Conservation (phyloP, 2,329 filamentous ascomycete genomes). For the Endothia cerciana region DNA sequence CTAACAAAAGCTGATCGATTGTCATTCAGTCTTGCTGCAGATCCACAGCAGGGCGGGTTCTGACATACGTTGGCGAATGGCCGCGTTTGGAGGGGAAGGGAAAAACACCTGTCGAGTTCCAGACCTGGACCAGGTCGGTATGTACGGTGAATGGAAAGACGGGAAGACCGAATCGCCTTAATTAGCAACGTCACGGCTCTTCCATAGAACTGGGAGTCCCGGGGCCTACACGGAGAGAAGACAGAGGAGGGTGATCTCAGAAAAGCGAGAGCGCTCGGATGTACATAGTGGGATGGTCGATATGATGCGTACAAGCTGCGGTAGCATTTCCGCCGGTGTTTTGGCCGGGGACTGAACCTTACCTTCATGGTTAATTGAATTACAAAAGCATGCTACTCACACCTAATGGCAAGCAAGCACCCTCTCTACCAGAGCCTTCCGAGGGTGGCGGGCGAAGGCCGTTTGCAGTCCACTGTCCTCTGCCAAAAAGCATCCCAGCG, state of each 20-base stretch:
- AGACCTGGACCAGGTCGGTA: neutral
- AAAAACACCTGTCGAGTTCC: neutral
- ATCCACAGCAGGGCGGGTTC: neutral
- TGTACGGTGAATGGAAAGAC: neutral
- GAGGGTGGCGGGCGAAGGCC: neutral
- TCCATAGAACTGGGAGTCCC: neutral
- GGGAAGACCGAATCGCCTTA: neutral
- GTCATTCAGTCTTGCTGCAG: neutral
- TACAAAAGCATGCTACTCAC: neutral
- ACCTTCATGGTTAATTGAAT: neutral
- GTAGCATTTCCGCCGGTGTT: constrained; percentile 15
- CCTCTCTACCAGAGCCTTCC: neutral
- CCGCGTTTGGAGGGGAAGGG: constrained; percentile 5
- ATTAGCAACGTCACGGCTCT: neutral
- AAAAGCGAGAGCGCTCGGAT: neutral
- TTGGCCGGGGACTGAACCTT: neutral
- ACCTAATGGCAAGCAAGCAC: neutral
- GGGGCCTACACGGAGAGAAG: neutral
- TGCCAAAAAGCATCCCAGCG: neutral
- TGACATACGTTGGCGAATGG: neutral
- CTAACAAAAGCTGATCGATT: neutral
- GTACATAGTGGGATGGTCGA: neutral
- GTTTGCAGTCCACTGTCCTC: neutral
- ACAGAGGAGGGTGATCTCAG: neutral
- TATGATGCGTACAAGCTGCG: neutral